phyloP scores from a whole-genome alignment of 2,329 filamentous ascomycete species.

The Tolypocladium tropicale region DNA sequence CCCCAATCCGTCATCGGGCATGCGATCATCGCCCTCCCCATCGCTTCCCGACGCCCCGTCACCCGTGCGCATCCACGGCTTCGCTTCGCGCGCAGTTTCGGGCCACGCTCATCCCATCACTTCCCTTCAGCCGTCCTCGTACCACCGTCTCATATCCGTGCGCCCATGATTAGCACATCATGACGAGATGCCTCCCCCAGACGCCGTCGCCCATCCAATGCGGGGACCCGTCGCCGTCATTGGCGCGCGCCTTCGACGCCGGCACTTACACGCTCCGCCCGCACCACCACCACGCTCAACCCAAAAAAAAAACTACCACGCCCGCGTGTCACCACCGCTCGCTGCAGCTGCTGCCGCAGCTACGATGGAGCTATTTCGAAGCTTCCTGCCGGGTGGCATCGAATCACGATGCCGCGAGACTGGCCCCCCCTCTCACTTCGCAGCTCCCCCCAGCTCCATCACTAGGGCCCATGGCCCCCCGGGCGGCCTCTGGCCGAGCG shows the following conservation, averaged over 20 bases:
- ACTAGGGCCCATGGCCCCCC: no score
- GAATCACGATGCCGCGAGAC: not conserved
- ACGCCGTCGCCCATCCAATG: not conserved
- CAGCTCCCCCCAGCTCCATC: no score
- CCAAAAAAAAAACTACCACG: not conserved
- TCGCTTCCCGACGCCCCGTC: no score
- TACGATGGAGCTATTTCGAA: not conserved
- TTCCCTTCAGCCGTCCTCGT: not conserved
- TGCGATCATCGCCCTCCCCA: no score
- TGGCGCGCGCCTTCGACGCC: not conserved
- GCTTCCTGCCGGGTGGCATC: not conserved
- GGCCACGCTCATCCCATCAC: no score
- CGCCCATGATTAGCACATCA: not conserved
- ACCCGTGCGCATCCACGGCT: no score
- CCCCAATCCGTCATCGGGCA: no score
- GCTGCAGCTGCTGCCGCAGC: no score
- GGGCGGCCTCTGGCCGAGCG: not conserved
- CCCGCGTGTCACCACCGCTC: not conserved
- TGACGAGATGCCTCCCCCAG: not conserved
- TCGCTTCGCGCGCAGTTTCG: no score
- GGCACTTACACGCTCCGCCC: not conserved
- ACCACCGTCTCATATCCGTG: not conserved
- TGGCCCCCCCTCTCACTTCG: no score
- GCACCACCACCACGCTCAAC: not conserved
- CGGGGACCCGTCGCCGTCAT: not conserved